Conservation (phyloP, 169 alveolate genomes). For the Cryptosporidium bovis region DNA sequence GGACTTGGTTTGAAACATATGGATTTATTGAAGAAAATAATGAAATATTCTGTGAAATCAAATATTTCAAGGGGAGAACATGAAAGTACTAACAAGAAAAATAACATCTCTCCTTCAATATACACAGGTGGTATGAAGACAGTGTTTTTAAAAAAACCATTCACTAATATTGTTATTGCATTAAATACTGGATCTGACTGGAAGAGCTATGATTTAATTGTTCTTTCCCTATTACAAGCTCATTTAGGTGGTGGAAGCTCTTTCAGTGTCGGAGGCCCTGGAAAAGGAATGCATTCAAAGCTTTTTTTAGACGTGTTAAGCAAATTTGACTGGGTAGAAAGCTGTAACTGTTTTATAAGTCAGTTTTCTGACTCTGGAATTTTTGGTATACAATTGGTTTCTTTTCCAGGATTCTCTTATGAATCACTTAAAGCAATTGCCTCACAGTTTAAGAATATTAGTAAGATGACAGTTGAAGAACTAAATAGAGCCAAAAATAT, state of each 20-base stretch:
- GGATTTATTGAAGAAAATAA: conserved; percentile 1
- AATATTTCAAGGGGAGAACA: not conserved
- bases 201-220: conserved; percentile 17
- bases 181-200: conserved; percentile 28
- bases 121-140: conserved; percentile 54
- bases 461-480: conserved; percentile 81
- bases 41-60: conserved; percentile 10
- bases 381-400: conserved; percentile 88
- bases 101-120: conserved; percentile 1
- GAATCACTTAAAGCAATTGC: conserved; percentile 82
- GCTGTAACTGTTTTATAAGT: conserved; percentile 90
- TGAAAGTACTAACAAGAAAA: not conserved
- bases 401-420: conserved; percentile 81
- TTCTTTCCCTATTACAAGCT: conserved; percentile 34
- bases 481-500: conserved; percentile 87
- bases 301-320: conserved; percentile 86
- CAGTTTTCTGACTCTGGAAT: conserved; percentile 90
- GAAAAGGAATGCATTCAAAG: conserved; percentile 91
- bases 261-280: conserved; percentile 93
- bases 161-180: conserved; percentile 28
- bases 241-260: conserved; percentile 92
- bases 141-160: not conserved
- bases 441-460: conserved; percentile 82
- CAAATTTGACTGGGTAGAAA: conserved; percentile 87
- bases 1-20: conserved; percentile 37